Conservation (phyloP, 495 filamentous ascomycete genomes). For the Aspergillus kassunensis region DNA sequence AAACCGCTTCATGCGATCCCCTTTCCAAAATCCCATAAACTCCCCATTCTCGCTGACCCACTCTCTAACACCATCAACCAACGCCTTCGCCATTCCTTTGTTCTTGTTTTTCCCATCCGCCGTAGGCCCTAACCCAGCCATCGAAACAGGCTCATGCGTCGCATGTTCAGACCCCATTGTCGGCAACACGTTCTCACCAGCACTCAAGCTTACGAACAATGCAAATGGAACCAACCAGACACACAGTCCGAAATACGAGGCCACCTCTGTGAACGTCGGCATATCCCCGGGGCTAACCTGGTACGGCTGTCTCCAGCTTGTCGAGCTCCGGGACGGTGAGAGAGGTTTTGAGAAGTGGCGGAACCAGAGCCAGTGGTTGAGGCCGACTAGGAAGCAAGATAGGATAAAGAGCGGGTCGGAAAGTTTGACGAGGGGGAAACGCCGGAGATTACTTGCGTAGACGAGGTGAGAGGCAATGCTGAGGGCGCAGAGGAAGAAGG, state of each 20-base stretch:
- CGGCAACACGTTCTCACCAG: conserved; percentile 90
- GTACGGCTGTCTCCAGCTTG: conserved; percentile 52
- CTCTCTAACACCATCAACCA: conserved; percentile 72
- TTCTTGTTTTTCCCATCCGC: conserved; percentile 53
- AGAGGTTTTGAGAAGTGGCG: conserved; percentile 72
- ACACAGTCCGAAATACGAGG: conserved; percentile 92
- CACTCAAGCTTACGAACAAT: conserved; percentile 87
- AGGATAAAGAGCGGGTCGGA: conserved; percentile 83
- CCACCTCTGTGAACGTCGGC: conserved; percentile 90
- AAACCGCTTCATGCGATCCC: conserved; percentile 47
- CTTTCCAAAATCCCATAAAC: conserved; percentile 64
- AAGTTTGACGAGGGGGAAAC: conserved; percentile 84
- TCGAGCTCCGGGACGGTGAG: conserved; percentile 20
- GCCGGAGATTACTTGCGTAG: conserved; percentile 83
- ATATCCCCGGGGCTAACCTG: conserved; percentile 52
- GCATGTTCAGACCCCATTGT: conserved; percentile 72
- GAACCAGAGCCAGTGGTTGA: conserved; percentile 98
- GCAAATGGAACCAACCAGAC: conserved; percentile 97
- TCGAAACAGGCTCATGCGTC: conserved; percentile 52
- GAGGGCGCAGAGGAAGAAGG: conserved; percentile 64
- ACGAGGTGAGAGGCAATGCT: conserved; percentile 79
- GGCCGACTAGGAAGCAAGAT: conserved; percentile 77
- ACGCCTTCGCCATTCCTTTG: conserved; percentile 85
- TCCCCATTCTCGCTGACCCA: conserved; percentile 70
- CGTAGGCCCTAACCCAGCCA: conserved; percentile 31